Evolutionary conservation across 2,329 filamentous ascomycete genomes (phyloP), one percentile per base, ranked within the genome.

Genomic region (Hymenoscyphus linearis): DNA sequence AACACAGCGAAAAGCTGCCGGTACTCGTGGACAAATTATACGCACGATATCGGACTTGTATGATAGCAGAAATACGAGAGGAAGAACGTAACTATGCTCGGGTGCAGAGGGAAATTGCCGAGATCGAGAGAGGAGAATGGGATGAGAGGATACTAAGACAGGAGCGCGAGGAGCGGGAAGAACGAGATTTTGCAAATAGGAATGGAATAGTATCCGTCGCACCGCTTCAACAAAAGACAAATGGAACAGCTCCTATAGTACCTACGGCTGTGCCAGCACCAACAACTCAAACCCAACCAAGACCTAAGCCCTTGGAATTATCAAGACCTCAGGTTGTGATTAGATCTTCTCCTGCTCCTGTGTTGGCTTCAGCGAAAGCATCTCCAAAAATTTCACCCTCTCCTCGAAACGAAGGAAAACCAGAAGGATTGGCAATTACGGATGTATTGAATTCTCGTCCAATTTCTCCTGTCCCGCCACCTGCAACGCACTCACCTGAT

Each of bases 21-120:
- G 77, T 81, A 31, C 76, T 96, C 52, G 83, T 96, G 55, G 80
- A 87, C 61, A 85, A 87, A 65, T 80, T 96, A 1, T 96, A 95
- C 72, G 81, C 83, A 13, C 82, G 84, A 64, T 97, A 96, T 73
- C 83, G 86, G 65, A 84, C 88, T 53, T 79, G 87, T 52, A 79
- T 88, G 55, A 81, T 91, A n/a, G 78, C 79, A 60, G 82, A 88
- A 69, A 90, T 97, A 62, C 80, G 83, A 62, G 84, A 89, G 60
- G 88, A 95, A 64, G 93, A 97, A 77, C 81, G 80, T 62, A 80
- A 79, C 57, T 89, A 88, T 70, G 80, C 82, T 27, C 76, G 76
- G 18, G 76, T 93, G 52, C 82, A 86, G 73, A 79, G 79, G 62
- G 88, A 96, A 66, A 84, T 96, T 57, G 77, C 80, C 44, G 81